Evolutionary conservation across 2,329 filamentous ascomycete genomes (phyloP), one percentile per base, ranked within the genome.

Genomic region (Metarhizium robertsii): DNA sequence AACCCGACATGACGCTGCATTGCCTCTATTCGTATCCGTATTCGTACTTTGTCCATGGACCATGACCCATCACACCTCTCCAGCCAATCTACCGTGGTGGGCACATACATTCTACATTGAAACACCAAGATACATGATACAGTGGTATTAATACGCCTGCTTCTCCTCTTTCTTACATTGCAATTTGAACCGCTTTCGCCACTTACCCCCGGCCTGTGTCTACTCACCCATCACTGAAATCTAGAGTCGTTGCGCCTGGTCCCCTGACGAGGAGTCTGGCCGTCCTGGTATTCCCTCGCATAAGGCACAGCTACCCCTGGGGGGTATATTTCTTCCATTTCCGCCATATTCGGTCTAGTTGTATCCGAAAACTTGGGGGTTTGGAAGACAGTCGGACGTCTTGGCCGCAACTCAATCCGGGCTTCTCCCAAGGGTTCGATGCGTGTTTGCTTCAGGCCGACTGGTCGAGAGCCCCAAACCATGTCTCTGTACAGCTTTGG

Each of bases 401-500:
- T 45, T 20, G 42, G 42, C 42, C 20, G 16, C n/a, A 45, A 20
- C 42, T 18, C 18, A 16, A 45, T 10, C n/a, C 14, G 42, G 18
- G 18, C 42, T 10, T 45, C 42, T 10, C 20, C 42, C 42, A 45
- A 18, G 42, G 10, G 30, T 25, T 45, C 50, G 16, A 10, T 16
- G 7, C 16, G 30, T n/a, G 20, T 54, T 36, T 42, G 40, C 40
- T 13, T 52, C 50, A 57, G 49, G 14, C 55, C 53, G 53, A 30
- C 51, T 36, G 13, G 55, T 56, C 25, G 34, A 42, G 52, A 48
- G 2, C 64, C 65, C 69, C 67, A 71, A 2, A 69, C 66, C 52
- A 66, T 47, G 43, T 71, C 67, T 6, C 62, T 62, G 52, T 72
- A 72, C 2, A 72, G 59, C 54, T 67, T 65, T 3, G 70, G 70